Evolutionary conservation across 129 eudicot genomes (phyloP).

Genomic region (Cynara cardunculus): DNA sequence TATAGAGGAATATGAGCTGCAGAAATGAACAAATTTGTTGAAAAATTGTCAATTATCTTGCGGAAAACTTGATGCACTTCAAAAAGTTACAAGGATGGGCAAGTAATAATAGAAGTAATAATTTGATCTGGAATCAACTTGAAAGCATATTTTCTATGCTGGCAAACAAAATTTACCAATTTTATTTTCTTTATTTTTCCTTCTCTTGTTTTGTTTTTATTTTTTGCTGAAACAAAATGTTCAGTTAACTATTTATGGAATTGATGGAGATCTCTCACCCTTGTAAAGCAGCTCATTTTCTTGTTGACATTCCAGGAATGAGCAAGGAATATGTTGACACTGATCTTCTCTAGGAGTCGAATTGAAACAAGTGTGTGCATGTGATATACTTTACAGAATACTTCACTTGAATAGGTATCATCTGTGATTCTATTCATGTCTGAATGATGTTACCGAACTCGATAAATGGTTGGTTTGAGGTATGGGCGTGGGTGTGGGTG

Average conservation of each 20-base stretch:
- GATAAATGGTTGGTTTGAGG: not conserved
- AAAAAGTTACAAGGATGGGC: not conserved
- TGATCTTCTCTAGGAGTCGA: not conserved
- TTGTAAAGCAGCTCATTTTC: not conserved
- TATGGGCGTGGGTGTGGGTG: not conserved
- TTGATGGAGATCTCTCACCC: not conserved
- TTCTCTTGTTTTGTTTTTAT: not conserved
- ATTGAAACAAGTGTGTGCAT: too few species aligned
- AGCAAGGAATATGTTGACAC: not conserved
- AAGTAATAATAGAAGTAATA: not conserved
- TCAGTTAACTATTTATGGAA: not conserved
- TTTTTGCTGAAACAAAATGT: not conserved
- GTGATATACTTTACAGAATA: too few species aligned
- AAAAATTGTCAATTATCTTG: not conserved
- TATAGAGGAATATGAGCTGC: constrained; percentile 93
- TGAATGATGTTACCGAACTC: not conserved
- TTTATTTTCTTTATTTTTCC: not conserved
- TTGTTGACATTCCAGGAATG: not conserved
- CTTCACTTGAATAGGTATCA: too few species aligned
- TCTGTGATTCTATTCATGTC: too few species aligned
- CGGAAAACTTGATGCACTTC: not conserved
- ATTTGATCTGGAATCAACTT: not conserved
- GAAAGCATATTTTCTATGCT: not conserved
- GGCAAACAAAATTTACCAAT: not conserved
- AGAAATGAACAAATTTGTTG: constrained; percentile 24